These are phyloP conservation scores for Chytriomyces sp. DNA, from an alignment of 192 early-diverging fungal genomes.

Conservation along the genomic window DNA sequence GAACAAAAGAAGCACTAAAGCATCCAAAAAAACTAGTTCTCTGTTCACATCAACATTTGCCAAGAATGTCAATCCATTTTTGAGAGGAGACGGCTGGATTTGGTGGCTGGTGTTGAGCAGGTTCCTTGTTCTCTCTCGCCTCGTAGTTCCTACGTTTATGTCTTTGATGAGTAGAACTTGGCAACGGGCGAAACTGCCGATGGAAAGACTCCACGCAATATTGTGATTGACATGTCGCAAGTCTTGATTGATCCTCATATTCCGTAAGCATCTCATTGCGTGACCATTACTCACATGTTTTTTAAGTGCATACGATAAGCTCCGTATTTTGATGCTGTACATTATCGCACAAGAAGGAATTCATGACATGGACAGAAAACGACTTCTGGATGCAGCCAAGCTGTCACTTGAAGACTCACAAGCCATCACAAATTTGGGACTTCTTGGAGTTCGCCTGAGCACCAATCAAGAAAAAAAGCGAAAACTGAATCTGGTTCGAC, in stretches of 20 bases:
- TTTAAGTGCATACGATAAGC: constrained; percentile 73
- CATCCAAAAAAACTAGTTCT: constrained; percentile 58
- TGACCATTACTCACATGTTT: too few species aligned
- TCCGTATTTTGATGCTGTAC: constrained; percentile 79
- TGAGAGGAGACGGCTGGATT: constrained; percentile 65
- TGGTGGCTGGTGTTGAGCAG: constrained; percentile 78
- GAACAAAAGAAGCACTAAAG: neutral
- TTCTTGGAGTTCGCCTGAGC: constrained; percentile 64
- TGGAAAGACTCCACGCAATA: constrained; percentile 65
- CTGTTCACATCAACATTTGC: constrained; percentile 83
- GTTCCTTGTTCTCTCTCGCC: constrained; percentile 38
- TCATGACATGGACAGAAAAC: constrained; percentile 67
- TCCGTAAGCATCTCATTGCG: constrained; percentile 41
- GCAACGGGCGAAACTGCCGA: constrained; percentile 80
- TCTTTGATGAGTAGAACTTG: constrained; percentile 53
- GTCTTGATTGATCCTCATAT: constrained; percentile 70
- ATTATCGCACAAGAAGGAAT: constrained; percentile 80
- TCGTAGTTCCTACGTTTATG: constrained; percentile 26
- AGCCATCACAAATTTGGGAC: constrained; percentile 73
- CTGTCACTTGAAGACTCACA: constrained; percentile 74
- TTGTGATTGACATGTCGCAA: constrained; percentile 75
- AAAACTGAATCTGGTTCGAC: constrained; percentile 30
- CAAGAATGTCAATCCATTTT: constrained; percentile 81
- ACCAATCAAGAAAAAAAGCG: constrained; percentile 55
- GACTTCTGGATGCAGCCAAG: constrained; percentile 69